A percentile compares a stretch with the other conserved stretches of the same genome.
Evolutionary conservation across 352 stramenopile species (phyloP).

Genomic region (Phytophthora gonapodyides): DNA sequence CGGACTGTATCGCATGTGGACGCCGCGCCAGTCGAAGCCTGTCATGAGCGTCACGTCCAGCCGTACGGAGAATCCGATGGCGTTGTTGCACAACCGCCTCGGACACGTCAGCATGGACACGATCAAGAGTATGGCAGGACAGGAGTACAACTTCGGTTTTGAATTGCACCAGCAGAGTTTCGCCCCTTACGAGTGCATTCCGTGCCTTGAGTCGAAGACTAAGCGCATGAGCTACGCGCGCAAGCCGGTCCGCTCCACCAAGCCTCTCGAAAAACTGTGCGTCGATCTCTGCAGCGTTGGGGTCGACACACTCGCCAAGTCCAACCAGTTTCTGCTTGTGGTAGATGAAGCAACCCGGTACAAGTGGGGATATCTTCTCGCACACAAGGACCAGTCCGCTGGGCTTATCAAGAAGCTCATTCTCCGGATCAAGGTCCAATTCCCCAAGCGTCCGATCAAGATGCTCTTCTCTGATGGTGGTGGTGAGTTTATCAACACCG

Average conservation of each 20-base stretch:
- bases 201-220: not conserved
- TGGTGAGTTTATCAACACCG: not conserved
- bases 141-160: conserved; percentile 11
- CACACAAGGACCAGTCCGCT: not conserved
- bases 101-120: conserved; percentile 1
- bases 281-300: conserved; percentile 9
- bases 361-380: conserved; percentile 2
- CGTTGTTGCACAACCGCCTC: conserved; percentile 9
- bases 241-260: not conserved
- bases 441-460: not conserved
- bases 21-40: not conserved
- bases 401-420: not conserved
- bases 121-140: conserved; percentile 2
- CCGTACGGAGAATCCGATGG: not conserved
- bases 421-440: not conserved
- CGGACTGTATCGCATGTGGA: conserved; percentile 4
- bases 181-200: conserved; percentile 7
- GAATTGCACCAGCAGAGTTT: conserved; percentile 8
- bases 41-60: not conserved
- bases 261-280: conserved; percentile 2
- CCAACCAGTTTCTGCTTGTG: conserved; percentile 7
- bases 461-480: not conserved
- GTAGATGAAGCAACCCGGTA: not conserved
- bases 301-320: not conserved
- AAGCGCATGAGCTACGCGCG: conserved; percentile 13